Conservation (phyloP, 2,329 filamentous ascomycete species). For the Colletotrichum euphorbiae region DNA sequence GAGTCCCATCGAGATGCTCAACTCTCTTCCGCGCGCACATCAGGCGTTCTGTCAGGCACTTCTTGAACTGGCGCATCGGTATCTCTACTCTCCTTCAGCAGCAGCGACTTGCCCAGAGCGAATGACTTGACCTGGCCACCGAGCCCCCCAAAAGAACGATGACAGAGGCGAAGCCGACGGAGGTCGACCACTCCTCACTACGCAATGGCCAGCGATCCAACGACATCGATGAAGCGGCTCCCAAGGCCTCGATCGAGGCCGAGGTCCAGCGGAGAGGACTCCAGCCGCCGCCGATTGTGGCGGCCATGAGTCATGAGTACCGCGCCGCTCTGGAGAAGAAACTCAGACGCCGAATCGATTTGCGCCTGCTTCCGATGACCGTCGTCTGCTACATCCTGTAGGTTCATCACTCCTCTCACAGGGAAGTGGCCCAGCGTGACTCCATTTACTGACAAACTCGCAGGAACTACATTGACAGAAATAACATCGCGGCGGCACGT, state of each 20-base stretch:
- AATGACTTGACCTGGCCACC: too few relatives aligned
- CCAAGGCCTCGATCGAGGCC: constrained; percentile 28
- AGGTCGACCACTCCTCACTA: constrained; percentile 31
- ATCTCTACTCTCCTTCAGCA: too few relatives aligned
- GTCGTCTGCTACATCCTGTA: constrained; percentile 61
- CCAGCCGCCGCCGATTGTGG: constrained; percentile 27
- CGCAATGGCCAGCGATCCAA: constrained; percentile 22
- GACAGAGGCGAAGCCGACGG: constrained; percentile 28
- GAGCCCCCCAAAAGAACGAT: background rate
- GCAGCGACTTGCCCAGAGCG: too few relatives aligned
- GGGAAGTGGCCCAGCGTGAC: too few relatives aligned
- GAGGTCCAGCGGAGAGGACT: constrained; percentile 21
- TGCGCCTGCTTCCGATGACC: constrained; percentile 62
- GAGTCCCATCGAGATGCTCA: background rate
- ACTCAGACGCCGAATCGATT: constrained; percentile 53
- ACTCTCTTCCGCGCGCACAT: background rate
- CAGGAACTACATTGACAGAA: constrained; percentile 37
- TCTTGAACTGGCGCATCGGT: too few relatives aligned
- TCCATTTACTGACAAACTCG: too few relatives aligned
- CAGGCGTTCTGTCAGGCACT: too few relatives aligned
- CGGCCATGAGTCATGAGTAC: constrained; percentile 33
- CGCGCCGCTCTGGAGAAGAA: constrained; percentile 44
- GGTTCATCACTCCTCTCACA: background rate
- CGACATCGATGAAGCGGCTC: background rate
- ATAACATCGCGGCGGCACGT: constrained; percentile 62